phyloP scores from a whole-genome alignment of 208 protist species.

The Vickermania ingenoplastis region DNA sequence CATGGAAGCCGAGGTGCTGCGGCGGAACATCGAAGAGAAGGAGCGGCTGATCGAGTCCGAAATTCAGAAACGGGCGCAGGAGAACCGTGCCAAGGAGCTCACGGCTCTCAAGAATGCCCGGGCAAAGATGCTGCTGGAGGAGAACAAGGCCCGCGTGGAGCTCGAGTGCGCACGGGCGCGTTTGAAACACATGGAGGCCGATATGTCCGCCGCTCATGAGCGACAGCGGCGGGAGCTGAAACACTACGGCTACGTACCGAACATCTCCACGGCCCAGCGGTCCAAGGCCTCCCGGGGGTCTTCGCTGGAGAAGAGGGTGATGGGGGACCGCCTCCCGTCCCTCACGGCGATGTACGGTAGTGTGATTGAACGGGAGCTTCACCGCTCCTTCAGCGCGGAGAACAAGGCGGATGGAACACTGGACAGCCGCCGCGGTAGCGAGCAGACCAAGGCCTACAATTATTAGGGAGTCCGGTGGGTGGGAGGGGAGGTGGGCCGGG shows the following conservation, averaged over 20 bases:
- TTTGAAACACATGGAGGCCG: conserved; percentile 33
- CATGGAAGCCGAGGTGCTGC: background rate
- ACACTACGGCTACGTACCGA: conserved; percentile 11
- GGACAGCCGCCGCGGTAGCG: too few species aligned
- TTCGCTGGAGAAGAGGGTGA: conserved; percentile 28
- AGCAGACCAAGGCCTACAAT: too few species aligned
- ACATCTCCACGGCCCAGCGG: conserved; percentile 13
- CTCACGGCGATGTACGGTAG: conserved; percentile 53
- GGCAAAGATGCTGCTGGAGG: conserved; percentile 8
- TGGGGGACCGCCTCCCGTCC: conserved; percentile 40
- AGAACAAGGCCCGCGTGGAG: conserved; percentile 1
- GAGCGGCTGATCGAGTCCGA: conserved; percentile 1
- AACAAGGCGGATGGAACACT: too few species aligned
- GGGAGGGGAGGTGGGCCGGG: too few species aligned
- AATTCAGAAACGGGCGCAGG: background rate
- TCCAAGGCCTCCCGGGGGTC: conserved; percentile 33
- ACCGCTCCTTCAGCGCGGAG: background rate
- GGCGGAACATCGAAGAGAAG: background rate
- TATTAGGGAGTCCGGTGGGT: too few species aligned
- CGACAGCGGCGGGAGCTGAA: conserved; percentile 27
- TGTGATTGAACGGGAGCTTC: conserved; percentile 8
- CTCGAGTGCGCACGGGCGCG: conserved; percentile 12
- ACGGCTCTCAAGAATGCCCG: conserved; percentile 3
- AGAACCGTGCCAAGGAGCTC: conserved; percentile 9
- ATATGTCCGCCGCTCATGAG: conserved; percentile 44